Conservation (phyloP, 768 basidiomycete species). For the Auriscalpium microsporum region DNA sequence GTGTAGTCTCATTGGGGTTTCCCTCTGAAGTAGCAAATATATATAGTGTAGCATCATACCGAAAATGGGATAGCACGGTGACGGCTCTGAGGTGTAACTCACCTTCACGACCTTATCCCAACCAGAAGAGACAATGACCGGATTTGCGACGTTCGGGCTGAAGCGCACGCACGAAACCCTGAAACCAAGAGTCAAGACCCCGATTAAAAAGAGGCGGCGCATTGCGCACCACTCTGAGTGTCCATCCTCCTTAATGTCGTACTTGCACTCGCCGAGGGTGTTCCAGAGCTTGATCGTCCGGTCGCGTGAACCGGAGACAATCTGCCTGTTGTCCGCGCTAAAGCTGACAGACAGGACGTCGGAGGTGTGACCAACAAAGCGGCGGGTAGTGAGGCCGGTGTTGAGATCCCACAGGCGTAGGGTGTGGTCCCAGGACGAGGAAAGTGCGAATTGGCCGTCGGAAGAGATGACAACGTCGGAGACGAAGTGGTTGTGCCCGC, state of each 20-base stretch:
- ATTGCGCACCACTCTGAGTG: slow-evolving; percentile 82
- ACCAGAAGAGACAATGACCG: slow-evolving; percentile 97
- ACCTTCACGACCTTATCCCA: slow-evolving; percentile 99
- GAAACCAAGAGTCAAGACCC: background rate
- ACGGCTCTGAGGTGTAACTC: slow-evolving; percentile 21
- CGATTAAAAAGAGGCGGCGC: background rate
- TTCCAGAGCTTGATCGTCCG: slow-evolving; percentile 99
- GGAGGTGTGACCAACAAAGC: slow-evolving; percentile 96
- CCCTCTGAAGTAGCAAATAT: slow-evolving; percentile 51
- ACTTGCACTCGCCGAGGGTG: slow-evolving; percentile 99
- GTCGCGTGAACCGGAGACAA: slow-evolving; percentile 97
- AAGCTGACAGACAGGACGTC: slow-evolving; percentile 99
- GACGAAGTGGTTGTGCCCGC: slow-evolving; percentile 99
- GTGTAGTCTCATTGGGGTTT: slow-evolving; percentile 44
- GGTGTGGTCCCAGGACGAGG: slow-evolving; percentile 99
- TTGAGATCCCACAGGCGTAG: slow-evolving; percentile 99
- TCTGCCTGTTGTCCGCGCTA: slow-evolving; percentile 99
- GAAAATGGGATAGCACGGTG: background rate
- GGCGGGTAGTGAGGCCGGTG: slow-evolving; percentile 91
- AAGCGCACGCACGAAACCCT: slow-evolving; percentile 99
- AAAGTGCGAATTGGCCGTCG: slow-evolving; percentile 98
- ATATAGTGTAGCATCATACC: slow-evolving; percentile 31
- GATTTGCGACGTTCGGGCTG: slow-evolving; percentile 95
- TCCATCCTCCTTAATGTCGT: slow-evolving; percentile 98
- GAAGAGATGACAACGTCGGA: slow-evolving; percentile 98